Base-by-base conservation (phyloP, 2,329 filamentous ascomycete genomes). In the Aureobasidium namibiae region DNA sequence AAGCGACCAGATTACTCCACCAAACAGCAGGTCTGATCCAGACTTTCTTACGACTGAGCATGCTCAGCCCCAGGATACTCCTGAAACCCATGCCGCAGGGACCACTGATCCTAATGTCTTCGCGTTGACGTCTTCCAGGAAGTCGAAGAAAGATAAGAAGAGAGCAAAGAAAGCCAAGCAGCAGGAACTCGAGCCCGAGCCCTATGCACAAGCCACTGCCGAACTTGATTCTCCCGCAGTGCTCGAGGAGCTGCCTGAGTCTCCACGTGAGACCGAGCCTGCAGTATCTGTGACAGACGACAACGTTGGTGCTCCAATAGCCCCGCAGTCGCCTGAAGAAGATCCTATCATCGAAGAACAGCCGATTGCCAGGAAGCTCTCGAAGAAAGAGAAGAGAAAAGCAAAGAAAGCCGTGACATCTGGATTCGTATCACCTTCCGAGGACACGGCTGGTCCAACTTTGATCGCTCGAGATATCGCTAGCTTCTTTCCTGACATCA, bases 121-220 rank as follows among this genome's bases (percentile, higher is more conserved):
- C n/a, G 31, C 46, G 24, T 58, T 54, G 46, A 42, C 60, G 9
- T 38, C 58, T 5, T 14, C 49, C 18, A 49, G 44, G 16, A 63
- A 48, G 34, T 63, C 64, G 48, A 63, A 62, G 42, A 67, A 62
- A 53, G 61, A 60, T 46, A 67, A 64, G 45, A 58, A 56, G 14
- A 65, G 65, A 53, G 63, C 60, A 46, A 67, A 69, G 59, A 67
- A 68, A 42, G 60, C 29, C n/a, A 56, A 38, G 26, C 56, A 50
- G 39, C 62, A 31, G 8, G 39, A n/a, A 10, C 5, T 29, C 11
- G 39, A 45, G 11, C 7, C 29, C 4, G 14, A 34, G n/a, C 4
- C 29, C 16, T n/a, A 36, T 4, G n/a, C n/a, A n/a, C 39, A 14
- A 18, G 11, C 16, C 16, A 39, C 13, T 16, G 29, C 29, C 29